Base-by-base conservation (phyloP, 768 basidiomycete species). In the Roridomyces roridus region DNA sequence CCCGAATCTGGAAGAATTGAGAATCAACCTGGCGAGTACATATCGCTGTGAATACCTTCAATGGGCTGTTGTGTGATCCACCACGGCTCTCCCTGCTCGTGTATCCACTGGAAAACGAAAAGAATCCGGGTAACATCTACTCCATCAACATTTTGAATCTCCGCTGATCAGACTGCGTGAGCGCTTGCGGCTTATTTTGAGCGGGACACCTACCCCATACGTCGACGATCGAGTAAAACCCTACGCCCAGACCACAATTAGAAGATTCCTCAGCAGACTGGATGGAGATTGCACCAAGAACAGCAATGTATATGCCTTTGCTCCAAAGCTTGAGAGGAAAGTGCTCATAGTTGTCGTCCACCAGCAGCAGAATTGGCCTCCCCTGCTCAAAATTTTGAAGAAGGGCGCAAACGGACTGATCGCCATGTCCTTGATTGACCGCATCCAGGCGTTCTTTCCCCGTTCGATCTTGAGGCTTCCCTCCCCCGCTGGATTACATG, bases 51-150 rank as follows among this genome's bases (percentile, higher is more conserved):
- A 7, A 40, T 21, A 40, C 37, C 37, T 40, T 40, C 17, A 21
- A 40, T 40, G 6, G 7, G 17, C 15, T 6, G 20, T 24, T 31
- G 28, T 31, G 45, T 6, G 4, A 14, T 11, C 55, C 55, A 56
- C 55, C 55, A 56, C 10, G 55, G 55, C 6, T 43, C 55, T 11
- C 34, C 47, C 55, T 56, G 21, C 11, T 18, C 7, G 20, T 24
- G 8, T 6, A 12, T 36, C 55, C 55, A 56, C n/a, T 44, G 55
- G 35, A 56, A 56, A 4, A 34, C 55, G 23, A 56, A 56, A 18
- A 48, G 48, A 14, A 34, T 43, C 6, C 55, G 46, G 9, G 48
- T 40, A 15, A 49, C 46, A 8, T 28, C 5, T 1, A 29, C 20
- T 6, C 29, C 40, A 7, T 41, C 14, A 26, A 56, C n/a, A 15